Conservation (phyloP, 306 rosid genomes). For the Prosopis cineraria region DNA sequence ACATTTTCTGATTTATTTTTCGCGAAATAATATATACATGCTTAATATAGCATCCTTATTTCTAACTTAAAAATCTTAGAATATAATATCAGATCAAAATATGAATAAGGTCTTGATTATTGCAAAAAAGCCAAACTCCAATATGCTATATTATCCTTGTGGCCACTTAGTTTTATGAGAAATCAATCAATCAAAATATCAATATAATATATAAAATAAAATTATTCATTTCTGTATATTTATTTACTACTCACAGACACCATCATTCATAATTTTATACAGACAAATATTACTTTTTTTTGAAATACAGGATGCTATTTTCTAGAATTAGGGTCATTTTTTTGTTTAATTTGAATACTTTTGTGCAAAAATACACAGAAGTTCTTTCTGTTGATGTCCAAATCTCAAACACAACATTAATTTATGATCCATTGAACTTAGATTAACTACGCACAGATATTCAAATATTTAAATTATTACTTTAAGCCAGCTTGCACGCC, state of each 20-base stretch:
- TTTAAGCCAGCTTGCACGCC: not conserved
- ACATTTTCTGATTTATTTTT: too few relatives aligned
- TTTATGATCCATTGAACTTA: not conserved
- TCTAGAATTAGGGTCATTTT: too few relatives aligned
- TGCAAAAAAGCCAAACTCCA: not conserved
- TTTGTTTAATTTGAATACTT: not conserved
- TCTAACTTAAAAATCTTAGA: not conserved
- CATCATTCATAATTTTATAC: too few relatives aligned
- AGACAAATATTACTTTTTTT: too few relatives aligned
- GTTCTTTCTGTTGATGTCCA: not conserved
- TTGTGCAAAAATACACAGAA: not conserved
- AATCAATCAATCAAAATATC: too few relatives aligned
- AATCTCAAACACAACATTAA: not conserved
- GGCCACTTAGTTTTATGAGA: not conserved
- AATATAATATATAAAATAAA: too few relatives aligned
- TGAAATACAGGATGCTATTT: too few relatives aligned
- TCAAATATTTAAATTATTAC: not conserved
- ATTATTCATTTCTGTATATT: too few relatives aligned
- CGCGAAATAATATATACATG: too few relatives aligned
- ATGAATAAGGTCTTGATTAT: not conserved
- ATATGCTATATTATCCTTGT: not conserved
- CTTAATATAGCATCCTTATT: not conserved
- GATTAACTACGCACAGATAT: not conserved
- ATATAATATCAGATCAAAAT: not conserved
- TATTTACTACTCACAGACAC: too few relatives aligned